phyloP scores from a whole-genome alignment of 2,329 filamentous ascomycete genomes.

The Pseudogymnoascus sp. region DNA sequence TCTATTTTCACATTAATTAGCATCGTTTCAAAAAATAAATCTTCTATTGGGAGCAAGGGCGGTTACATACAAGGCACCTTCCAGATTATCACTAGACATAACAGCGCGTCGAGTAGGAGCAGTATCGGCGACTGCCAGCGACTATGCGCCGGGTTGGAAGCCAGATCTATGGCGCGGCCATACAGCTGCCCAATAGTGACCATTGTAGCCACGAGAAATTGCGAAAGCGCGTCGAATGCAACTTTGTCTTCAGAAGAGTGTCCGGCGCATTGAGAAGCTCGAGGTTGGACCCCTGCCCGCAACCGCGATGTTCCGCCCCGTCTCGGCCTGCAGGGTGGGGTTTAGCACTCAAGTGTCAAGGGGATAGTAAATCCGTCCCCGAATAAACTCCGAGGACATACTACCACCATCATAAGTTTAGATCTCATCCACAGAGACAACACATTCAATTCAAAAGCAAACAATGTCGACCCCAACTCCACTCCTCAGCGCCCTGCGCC shows the following conservation, averaged over 20 bases:
- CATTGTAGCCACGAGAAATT: not conserved
- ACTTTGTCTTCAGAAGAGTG: not conserved
- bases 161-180: slow-evolving; percentile 29
- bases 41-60: not conserved
- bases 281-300: slow-evolving; percentile 5
- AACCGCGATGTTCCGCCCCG: slow-evolving; percentile 6
- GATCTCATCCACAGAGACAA: not conserved
- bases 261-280: not conserved
- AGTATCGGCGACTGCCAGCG: slow-evolving; percentile 57
- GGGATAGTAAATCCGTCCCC: not conserved
- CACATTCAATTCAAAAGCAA: not conserved
- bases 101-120: slow-evolving; percentile 58
- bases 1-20: slow-evolving; percentile 42
- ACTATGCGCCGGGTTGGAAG: slow-evolving; percentile 46
- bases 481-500: not conserved
- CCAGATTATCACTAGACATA: slow-evolving; percentile 69
- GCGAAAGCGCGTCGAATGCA: not conserved
- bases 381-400: not conserved
- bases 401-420: not conserved
- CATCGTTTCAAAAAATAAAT: not conserved
- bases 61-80: slow-evolving; percentile 67
- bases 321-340: slow-evolving; percentile 3
- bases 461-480: not conserved
- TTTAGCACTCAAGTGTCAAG: not conserved
- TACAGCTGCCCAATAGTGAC: slow-evolving; percentile 16